Percentiles rank a stretch among this genome's conserved stretches.
These are phyloP conservation scores for Alternaria longipes DNA, from an alignment of 2,329 filamentous ascomycete species.

Conservation along the genomic window DNA sequence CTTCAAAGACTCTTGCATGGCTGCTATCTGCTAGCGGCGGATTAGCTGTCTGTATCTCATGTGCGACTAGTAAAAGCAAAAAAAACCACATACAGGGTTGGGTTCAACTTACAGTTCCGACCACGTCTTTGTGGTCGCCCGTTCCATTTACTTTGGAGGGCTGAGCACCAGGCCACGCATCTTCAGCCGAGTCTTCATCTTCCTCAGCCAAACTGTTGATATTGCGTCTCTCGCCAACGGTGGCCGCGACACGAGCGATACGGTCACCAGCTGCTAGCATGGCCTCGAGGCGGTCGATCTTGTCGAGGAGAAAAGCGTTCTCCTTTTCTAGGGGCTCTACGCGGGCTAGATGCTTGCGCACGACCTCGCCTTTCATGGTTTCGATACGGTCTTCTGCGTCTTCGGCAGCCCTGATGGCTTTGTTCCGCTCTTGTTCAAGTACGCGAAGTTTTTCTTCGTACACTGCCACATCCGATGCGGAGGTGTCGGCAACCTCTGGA, in stretches of 20 bases:
- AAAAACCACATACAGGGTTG: constrained; percentile 11
- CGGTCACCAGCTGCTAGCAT: constrained; percentile 49
- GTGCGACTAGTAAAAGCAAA: constrained; percentile 1
- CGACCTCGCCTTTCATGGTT: constrained; percentile 48
- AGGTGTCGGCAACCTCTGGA: constrained; percentile 17
- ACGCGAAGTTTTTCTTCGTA: constrained; percentile 24
- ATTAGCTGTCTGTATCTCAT: constrained; percentile 32
- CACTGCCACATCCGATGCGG: constrained; percentile 19
- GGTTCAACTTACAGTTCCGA: constrained; percentile 48
- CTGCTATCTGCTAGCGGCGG: constrained; percentile 50
- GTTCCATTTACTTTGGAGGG: constrained; percentile 16
- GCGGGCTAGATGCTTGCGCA: constrained; percentile 47
- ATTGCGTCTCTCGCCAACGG: constrained; percentile 44
- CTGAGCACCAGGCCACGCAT: constrained; percentile 13
- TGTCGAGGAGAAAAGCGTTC: constrained; percentile 41
- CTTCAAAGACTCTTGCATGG: constrained; percentile 49
- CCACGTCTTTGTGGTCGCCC: constrained; percentile 32
- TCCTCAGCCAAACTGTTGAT: constrained; percentile 46
- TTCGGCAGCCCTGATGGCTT: constrained; percentile 30
- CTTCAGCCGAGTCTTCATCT: constrained; percentile 30
- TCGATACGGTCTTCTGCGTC: constrained; percentile 48
- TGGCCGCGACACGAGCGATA: constrained; percentile 48
- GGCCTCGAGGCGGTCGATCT: constrained; percentile 45
- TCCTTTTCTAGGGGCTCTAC: constrained; percentile 48
- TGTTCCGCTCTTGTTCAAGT: constrained; percentile 30